Evolutionary conservation across 2,329 filamentous ascomycete genomes (phyloP).

Genomic region (Dactylellina sp.): DNA sequence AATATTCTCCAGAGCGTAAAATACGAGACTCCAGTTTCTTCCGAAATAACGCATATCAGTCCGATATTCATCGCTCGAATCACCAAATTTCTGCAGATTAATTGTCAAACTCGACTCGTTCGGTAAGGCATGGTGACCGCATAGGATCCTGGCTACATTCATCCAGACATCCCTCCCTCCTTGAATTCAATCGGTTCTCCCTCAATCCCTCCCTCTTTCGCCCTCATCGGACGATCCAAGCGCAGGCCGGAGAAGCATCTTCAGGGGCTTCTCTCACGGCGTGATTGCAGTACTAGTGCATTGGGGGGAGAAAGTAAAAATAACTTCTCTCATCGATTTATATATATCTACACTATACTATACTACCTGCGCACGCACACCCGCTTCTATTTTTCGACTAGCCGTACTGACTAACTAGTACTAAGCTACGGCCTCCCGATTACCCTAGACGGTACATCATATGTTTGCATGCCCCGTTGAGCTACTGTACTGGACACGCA

Average conservation of each 20-base stretch:
- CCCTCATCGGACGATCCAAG: conserved; percentile 30
- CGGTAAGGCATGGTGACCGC: too few species aligned
- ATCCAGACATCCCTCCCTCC: too few species aligned
- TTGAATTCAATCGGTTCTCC: too few species aligned
- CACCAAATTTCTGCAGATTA: too few species aligned
- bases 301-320: conserved; percentile 32
- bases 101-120: too few species aligned
- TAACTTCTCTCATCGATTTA: conserved; percentile 17
- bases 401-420: conserved; percentile 4
- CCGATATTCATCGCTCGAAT: too few species aligned
- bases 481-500: conserved; percentile 36
- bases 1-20: too few species aligned
- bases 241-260: not conserved
- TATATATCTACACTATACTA: not conserved
- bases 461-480: conserved; percentile 3
- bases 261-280: conserved; percentile 22
- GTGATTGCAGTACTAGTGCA: conserved; percentile 17
- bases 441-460: conserved; percentile 27
- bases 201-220: not conserved
- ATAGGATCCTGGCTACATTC: too few species aligned
- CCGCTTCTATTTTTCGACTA: conserved; percentile 44
- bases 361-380: too few species aligned
- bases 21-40: too few species aligned
- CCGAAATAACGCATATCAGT: too few species aligned
- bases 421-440: conserved; percentile 7